Evolutionary conservation across 345 rosid species (phyloP), one percentile per base, ranked within the genome.

Genomic region (Mallotus nudiflorus): DNA sequence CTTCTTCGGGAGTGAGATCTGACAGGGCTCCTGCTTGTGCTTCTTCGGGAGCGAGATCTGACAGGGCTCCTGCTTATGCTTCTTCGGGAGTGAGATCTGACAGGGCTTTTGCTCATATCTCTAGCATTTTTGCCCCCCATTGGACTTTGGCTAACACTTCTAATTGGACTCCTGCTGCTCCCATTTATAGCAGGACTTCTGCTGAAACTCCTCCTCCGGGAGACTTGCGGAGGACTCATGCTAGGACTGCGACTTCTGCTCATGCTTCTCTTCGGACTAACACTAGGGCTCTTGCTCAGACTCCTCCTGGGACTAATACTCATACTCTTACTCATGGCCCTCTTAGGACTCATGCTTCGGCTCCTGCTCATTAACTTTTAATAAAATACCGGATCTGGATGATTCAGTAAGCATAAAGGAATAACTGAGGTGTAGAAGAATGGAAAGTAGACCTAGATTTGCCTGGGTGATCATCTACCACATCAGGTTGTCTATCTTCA

Each of bases 331-430:
- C 92, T 88, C 65, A 67, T 73, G 59, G 90, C 73, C 91, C 87
- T 90, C 81, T 87, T 86, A 53, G 97, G 93, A 83, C 91, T 95
- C 77, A 83, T 73, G 84, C 97, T 95, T 77, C 92, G 82, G 80
- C 97, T 93, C 90, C 98, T 93, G 92, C 86, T 76, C 82, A 85
- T 78, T 78, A 88, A 78, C 84, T 82, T 81, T 71, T 69, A 82
- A 69, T 86, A 76, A 86, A 79, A 83, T 67, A 83, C 78, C 68
- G 31, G 76, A 79, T 67, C 62, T 73, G 73, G 80, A 77, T 77
- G 83, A 77, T 82, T 78, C 53, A 50, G 67, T 71, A 80, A 72
- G 73, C 72, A 81, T 64, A 84, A 73, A 71, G 79, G 79, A 77
- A 68, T 72, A 84, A 77, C 73, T 70, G 73, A 76, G 80, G 75